Evolutionary conservation across 2,329 filamentous ascomycete genomes (phyloP).

Genomic region (Leptographium wingfieldii): DNA sequence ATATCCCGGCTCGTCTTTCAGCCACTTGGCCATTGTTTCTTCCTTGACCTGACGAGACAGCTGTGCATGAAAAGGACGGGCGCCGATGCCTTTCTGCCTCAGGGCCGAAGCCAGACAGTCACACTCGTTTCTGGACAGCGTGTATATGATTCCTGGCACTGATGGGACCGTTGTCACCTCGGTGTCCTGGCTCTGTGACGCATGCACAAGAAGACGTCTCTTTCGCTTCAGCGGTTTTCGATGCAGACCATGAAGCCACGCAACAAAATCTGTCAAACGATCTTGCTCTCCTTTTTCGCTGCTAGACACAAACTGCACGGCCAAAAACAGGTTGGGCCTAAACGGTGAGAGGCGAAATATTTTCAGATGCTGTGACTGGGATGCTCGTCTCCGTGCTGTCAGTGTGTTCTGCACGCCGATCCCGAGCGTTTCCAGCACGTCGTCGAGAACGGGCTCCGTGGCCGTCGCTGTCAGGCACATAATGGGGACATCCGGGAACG

Average conservation of each 20-base stretch:
- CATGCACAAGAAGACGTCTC: too few relatives aligned
- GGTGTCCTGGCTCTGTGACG: too few relatives aligned
- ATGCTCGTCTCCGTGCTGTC: too few relatives aligned
- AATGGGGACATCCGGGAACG: conserved; percentile 74
- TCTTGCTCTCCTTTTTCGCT: too few relatives aligned
- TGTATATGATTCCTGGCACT: conserved; percentile 70
- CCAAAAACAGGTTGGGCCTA: too few relatives aligned
- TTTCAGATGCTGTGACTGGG: too few relatives aligned
- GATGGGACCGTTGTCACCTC: conserved; percentile 12
- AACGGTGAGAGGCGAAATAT: too few relatives aligned
- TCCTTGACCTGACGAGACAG: conserved; percentile 56
- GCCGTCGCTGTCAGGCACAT: conserved; percentile 91
- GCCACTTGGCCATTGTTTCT: conserved; percentile 58
- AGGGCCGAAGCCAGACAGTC: conserved; percentile 56
- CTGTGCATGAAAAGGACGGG: conserved; percentile 60
- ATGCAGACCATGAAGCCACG: conserved; percentile 22
- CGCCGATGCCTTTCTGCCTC: conserved; percentile 56
- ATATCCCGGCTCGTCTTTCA: conserved; percentile 61
- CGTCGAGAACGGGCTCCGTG: conserved; percentile 65
- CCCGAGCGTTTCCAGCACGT: conserved; percentile 67
- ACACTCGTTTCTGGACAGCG: conserved; percentile 61
- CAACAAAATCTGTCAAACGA: too few relatives aligned
- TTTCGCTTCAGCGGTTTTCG: too few relatives aligned
- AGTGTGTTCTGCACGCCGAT: too few relatives aligned
- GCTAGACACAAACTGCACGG: too few relatives aligned